Base-by-base conservation (phyloP, 345 rosid genomes). In the Moringa oleifera region DNA sequence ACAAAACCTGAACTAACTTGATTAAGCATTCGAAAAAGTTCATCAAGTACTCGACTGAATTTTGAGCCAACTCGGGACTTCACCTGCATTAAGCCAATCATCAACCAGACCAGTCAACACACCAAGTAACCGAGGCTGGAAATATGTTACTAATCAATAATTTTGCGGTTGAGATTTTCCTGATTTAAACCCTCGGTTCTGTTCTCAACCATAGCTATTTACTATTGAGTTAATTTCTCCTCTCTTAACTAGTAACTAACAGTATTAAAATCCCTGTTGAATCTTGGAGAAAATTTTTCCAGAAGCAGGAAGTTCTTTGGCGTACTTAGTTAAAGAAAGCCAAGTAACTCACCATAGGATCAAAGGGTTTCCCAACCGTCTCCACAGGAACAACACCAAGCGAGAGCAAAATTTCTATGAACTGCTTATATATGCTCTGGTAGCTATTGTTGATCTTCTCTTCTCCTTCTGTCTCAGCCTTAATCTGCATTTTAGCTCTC, bases 391-490 rank as follows among this genome's bases (percentile, higher is more conserved):
- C 79, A 76, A 94, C 95, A 64, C 95, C 95, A 63, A 90, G 84
- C 0, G 96, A 82, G 33, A 65, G 73, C 9, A 94, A 65, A 76
- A 94, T 88, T 62, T 94, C 99, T 17, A 80, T 57, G 47, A 94
- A 86, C 70, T 94, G 99, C 79, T 90, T 90, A 73, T 82, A 90
- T 71, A 90, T 90, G 77, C 88, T 88, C 82, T 94, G 99, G 57
- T 94, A 94, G 83, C 96, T 90, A 57, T 75, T 85, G 45, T 72
- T 88, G 65, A 94, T 84, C 80, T 76, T 90, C 84, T 88, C 95
- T 76, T 90, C 99, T 75, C 88, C 96, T 72, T 90, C 96, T 9
- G 89, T 79, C 66, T 81, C 95, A 56, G 80, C 80, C 77, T 94
- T 94, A 54, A 90, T 78, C 62, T 94, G 99, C 54, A 79, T 53